Evolutionary conservation across 116 monocot species (phyloP).

Genomic region (Phalaenopsis hybrid): DNA sequence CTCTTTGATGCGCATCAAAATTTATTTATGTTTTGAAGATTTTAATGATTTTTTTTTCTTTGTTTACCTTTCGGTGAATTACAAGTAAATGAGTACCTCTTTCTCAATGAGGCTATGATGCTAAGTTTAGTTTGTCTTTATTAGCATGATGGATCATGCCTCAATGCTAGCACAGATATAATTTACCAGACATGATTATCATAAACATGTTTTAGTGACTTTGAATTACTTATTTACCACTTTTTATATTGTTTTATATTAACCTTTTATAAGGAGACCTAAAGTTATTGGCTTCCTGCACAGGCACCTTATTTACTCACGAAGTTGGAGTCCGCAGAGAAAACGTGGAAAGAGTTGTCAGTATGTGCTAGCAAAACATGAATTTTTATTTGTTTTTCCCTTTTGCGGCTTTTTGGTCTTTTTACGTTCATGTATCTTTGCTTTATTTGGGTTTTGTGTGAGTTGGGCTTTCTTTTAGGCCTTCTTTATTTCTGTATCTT

Average conservation of each 20-base stretch:
- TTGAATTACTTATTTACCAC: neutral
- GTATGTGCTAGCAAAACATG: constrained; percentile 32
- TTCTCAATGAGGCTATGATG: too few relatives aligned
- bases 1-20: neutral
- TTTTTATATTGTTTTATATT: neutral
- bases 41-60: neutral
- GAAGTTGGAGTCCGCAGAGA: constrained; percentile 93
- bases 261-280: neutral
- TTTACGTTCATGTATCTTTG: too few relatives aligned
- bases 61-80: neutral
- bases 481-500: too few relatives aligned
- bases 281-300: constrained; percentile 24
- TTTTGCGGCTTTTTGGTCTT: too few relatives aligned
- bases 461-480: too few relatives aligned
- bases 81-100: too few relatives aligned
- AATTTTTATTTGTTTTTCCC: neutral
- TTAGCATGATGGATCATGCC: neutral
- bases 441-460: too few relatives aligned
- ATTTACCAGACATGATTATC: neutral
- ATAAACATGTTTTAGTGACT: neutral
- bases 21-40: neutral
- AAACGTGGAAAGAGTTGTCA: constrained; percentile 95
- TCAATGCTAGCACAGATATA: neutral
- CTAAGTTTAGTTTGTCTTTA: too few relatives aligned
- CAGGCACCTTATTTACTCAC: constrained; percentile 85